Evolutionary conservation across 257 asterid species (phyloP).

Genomic region (Solanum appendiculatum): DNA sequence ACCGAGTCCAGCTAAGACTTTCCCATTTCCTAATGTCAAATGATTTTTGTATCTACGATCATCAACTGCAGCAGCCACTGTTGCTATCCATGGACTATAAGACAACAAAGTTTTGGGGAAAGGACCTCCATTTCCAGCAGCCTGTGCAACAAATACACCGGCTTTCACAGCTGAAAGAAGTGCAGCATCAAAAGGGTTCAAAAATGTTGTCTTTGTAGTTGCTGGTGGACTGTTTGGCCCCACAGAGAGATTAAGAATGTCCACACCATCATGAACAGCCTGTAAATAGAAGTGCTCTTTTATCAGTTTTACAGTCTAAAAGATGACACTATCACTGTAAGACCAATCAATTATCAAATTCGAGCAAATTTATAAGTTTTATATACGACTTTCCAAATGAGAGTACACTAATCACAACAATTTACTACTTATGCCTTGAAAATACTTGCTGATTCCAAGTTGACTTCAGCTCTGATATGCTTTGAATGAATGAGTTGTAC

Average conservation of each 20-base stretch:
- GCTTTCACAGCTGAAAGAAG: slow-evolving; percentile 97
- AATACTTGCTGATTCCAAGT: background rate
- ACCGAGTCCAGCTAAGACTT: slow-evolving; percentile 71
- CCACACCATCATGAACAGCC: slow-evolving; percentile 99
- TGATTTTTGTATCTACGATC: slow-evolving; percentile 95
- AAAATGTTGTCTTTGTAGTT: slow-evolving; percentile 79
- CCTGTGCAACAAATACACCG: slow-evolving; percentile 93
- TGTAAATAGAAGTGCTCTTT: slow-evolving; percentile 19
- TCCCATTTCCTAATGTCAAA: slow-evolving; percentile 83
- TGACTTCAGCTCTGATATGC: background rate
- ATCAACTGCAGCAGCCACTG: slow-evolving; percentile 99
- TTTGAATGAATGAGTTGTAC: background rate
- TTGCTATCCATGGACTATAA: slow-evolving; percentile 94
- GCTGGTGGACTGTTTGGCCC: slow-evolving; percentile 99
- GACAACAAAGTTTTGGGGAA: slow-evolving; percentile 89
- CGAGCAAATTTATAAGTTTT: background rate
- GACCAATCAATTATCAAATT: background rate
- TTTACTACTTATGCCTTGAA: background rate
- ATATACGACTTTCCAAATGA: background rate
- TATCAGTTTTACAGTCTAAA: slow-evolving; percentile 9
- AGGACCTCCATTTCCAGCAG: slow-evolving; percentile 99
- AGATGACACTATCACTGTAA: background rate
- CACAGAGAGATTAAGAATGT: slow-evolving; percentile 88
- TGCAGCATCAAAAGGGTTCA: slow-evolving; percentile 91
- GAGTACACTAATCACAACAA: background rate